Conservation (phyloP, 441 rosid genomes). For the Populus hybrid region DNA sequence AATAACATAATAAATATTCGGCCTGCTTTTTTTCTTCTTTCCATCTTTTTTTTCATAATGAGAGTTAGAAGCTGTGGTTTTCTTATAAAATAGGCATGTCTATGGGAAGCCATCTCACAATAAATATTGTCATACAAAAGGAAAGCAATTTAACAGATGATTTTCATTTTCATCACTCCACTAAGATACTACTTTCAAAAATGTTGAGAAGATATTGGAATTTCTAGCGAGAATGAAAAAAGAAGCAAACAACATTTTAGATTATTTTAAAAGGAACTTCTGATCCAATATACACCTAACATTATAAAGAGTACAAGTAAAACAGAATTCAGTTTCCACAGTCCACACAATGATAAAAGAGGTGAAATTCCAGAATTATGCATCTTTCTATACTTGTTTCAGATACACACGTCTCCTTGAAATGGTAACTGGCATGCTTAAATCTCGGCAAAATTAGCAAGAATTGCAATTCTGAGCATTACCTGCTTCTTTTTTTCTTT, state of each 20-base stretch:
- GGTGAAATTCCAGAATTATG: neutral
- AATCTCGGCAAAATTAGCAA: neutral
- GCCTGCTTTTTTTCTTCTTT: neutral
- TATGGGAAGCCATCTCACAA: neutral
- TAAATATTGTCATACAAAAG: neutral
- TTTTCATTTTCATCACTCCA: neutral
- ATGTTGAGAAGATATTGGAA: neutral
- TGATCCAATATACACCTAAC: neutral
- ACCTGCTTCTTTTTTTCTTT: constrained; percentile 83
- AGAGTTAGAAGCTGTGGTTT: neutral
- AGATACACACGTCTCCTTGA: neutral
- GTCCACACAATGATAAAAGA: neutral
- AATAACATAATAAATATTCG: neutral
- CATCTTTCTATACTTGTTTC: neutral
- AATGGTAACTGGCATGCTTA: neutral
- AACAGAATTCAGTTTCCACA: neutral
- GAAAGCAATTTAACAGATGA: neutral
- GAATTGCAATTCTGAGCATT: constrained; percentile 15
- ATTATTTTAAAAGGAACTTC: neutral
- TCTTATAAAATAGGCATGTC: neutral
- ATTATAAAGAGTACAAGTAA: neutral
- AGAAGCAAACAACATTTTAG: neutral
- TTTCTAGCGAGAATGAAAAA: neutral
- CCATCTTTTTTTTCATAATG: neutral
- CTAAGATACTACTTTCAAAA: neutral